Base-by-base conservation (phyloP, 1,284 basidiomycete species). In the Pholiota adiposa region DNA sequence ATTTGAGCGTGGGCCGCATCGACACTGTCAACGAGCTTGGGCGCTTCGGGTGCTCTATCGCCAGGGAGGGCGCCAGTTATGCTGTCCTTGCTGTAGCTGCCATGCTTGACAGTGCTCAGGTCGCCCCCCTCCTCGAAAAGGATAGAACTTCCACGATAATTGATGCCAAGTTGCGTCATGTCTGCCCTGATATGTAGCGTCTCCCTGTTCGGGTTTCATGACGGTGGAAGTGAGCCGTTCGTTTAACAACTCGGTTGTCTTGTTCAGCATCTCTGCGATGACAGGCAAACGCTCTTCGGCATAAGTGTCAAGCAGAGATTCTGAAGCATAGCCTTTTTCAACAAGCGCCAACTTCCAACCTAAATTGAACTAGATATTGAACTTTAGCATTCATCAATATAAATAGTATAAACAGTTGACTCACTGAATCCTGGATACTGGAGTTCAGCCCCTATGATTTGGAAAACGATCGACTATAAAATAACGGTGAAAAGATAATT, bases 281-380 rank as follows among this genome's bases (percentile, higher is more conserved):
- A 79, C 73, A 11, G 77, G 78, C 2, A 77, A 59, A 23, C 77
- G 79, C 71, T 81, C 83, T 63, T 72, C 75, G 49, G 72, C 72
- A 66, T 79, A 82, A 1, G 77, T 73, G 14, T 74, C 69, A 14
- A 83, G 74, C 2, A 83, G 67, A 12, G 70, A 64, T 4, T 71
- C 65, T 7, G 71, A 60, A 12, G 79, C 72, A 25, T 73, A 63
- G 7, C 74, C 71, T 53, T 76, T 77, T 46, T 75, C 67, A 2
- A 79, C 78, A 11, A 82, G 69, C 4, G 79, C 76, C 18, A 83
- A 70, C 65, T 84, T 83, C 81, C 81, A 83, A 4, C 73, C 76
- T 18, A 84, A 70, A 53, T 80, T 80, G 57, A 72, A 59, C 63
- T 65, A 34, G 9, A 34, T n/a, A 52, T 48, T n/a, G n/a, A n/a